These are phyloP conservation scores for Lodderomyces parapsilosis DNA, from an alignment of 1,139 yeast species.

Conservation along the genomic window DNA sequence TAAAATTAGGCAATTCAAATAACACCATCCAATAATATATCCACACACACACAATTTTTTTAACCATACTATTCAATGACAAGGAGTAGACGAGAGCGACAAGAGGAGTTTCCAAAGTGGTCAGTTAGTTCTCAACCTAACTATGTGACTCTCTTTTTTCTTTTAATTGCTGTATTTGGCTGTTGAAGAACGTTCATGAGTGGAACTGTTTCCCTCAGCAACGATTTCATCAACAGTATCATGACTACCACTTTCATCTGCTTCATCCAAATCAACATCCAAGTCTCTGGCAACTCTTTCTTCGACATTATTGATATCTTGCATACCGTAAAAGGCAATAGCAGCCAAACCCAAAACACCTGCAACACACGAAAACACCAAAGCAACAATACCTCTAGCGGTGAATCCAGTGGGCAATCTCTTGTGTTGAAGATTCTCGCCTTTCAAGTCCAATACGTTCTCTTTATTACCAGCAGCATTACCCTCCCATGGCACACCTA, in stretches of 20 bases:
- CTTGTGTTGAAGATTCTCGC: constrained; percentile 55
- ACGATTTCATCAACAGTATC: constrained; percentile 10
- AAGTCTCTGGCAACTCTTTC: constrained; percentile 56
- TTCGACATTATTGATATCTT: constrained; percentile 63
- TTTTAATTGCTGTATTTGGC: background rate
- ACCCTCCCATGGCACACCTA: constrained; percentile 48
- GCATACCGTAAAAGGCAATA: constrained; percentile 61
- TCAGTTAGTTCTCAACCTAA: background rate
- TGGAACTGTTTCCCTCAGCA: constrained; percentile 8
- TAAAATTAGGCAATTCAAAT: background rate
- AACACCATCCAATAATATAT: constrained; percentile 1
- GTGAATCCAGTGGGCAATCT: constrained; percentile 74
- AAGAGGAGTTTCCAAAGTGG: background rate
- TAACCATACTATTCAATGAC: constrained; percentile 13
- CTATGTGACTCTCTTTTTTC: no score
- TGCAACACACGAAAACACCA: constrained; percentile 51
- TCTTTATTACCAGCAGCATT: constrained; percentile 65
- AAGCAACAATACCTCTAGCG: constrained; percentile 62
- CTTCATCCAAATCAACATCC: constrained; percentile 50
- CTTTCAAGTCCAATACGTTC: constrained; percentile 54
- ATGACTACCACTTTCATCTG: constrained; percentile 17
- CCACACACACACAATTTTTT: constrained; percentile 20
- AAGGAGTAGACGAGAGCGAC: background rate
- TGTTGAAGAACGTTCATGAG: constrained; percentile 2
- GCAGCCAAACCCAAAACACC: constrained; percentile 58